Conservation (phyloP, 768 basidiomycete genomes). For the Boletus rubescentipes region DNA sequence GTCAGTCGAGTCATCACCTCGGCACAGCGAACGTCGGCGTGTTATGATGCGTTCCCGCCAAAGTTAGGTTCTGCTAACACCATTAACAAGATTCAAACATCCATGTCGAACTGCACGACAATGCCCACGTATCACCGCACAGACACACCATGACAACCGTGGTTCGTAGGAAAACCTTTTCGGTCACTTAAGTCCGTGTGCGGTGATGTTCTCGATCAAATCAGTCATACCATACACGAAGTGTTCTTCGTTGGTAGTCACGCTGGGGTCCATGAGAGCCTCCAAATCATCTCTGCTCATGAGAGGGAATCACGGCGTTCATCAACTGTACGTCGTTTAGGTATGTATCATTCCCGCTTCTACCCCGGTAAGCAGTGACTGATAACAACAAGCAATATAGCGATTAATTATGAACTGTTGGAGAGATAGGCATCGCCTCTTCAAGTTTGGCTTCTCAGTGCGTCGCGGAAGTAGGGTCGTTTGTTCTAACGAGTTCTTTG, state of each 20-base stretch:
- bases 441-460: background rate
- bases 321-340: background rate
- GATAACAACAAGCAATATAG: background rate
- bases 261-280: background rate
- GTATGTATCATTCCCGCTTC: background rate
- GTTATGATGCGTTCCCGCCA: background rate
- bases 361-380: background rate
- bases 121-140: slow-evolving; percentile 16
- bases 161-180: background rate
- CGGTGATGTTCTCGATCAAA: slow-evolving; percentile 4
- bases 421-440: slow-evolving; percentile 6
- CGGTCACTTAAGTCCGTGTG: slow-evolving; percentile 14
- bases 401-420: background rate
- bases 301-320: slow-evolving; percentile 2
- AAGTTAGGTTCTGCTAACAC: background rate
- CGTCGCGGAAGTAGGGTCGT: background rate
- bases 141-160: slow-evolving; percentile 1
- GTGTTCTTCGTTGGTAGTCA: background rate
- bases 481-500: background rate
- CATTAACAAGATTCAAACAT: background rate
- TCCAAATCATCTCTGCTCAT: background rate
- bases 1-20: slow-evolving; percentile 15
- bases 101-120: background rate
- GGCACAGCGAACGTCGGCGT: background rate
- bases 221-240: background rate